Evolutionary conservation across 768 basidiomycete species (phyloP), one percentile per base, ranked within the genome.

Genomic region (Agaricus blazei): DNA sequence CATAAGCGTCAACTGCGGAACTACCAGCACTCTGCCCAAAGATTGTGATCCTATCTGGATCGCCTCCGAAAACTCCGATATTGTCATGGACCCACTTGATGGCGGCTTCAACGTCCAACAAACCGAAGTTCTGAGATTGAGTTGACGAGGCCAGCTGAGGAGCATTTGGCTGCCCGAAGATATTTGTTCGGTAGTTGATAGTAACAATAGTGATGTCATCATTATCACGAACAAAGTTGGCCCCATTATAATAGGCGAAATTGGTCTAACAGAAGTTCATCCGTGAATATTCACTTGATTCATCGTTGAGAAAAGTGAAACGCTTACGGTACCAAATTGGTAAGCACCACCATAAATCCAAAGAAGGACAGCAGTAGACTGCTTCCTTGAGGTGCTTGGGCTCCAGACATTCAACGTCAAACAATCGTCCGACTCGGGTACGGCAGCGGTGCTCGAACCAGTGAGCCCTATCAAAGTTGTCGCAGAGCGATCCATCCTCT

Each of bases 61-160:
- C 71, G 7, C 72, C 72, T 29, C 72, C 72, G 54, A 79, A 79
- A 2, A 62, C 64, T 11, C 67, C 70, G 45, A 80, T 79, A 56
- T 80, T 76, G 48, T 68, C 64, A 41, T 74, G 69, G 3, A 79
- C 71, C 78, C 77, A 78, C 53, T 75, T 60, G 9, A 79, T 67
- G 14, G 70, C 77, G n/a, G 72, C 69, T 23, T 71, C 66, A 3
- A 67, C 26, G 49, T 75, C 74, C 11, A 74, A 65, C 3, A 75
- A 63, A 15, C 72, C 73, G 60, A 73, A 75, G 53, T 75, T 76
- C 51, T 72, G 70, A 4, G 68, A 59, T 5, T 60, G 57, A 0
- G 57, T 58, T 6, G 50, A 51, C 24, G 54, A 59, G 31, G 56
- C 57, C 26, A 73, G 68, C 51, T 75, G 72, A n/a, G 74, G 72